phyloP scores from a whole-genome alignment of 352 stramenopile genomes.

The Pythium pyrilobum region DNA sequence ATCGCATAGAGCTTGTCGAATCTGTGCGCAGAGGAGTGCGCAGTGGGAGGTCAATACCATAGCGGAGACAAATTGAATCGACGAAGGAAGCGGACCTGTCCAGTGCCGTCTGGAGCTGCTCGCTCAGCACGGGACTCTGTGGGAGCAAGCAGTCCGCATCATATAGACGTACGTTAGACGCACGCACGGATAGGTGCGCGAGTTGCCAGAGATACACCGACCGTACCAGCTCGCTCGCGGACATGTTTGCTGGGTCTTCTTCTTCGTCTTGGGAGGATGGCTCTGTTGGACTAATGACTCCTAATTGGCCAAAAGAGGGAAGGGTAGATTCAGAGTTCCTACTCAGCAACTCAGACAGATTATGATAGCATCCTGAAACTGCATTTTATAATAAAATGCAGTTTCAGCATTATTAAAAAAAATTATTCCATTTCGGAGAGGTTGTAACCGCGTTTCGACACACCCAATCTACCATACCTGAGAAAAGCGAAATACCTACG shows the following conservation, averaged over 20 bases:
- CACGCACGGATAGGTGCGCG: too few species aligned
- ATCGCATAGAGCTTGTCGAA: constrained; percentile 74
- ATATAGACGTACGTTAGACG: background rate
- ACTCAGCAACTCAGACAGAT: too few species aligned
- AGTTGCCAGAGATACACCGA: background rate
- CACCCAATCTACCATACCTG: too few species aligned
- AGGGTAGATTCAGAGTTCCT: too few species aligned
- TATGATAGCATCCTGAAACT: too few species aligned
- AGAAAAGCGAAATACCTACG: too few species aligned
- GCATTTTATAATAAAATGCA: too few species aligned
- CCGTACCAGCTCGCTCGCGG: background rate
- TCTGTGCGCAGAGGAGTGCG: constrained; percentile 20
- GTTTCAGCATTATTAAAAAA: too few species aligned
- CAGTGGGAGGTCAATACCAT: background rate
- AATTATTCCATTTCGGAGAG: too few species aligned
- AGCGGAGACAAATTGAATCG: background rate
- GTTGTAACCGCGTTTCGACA: too few species aligned
- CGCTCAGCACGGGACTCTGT: constrained; percentile 54
- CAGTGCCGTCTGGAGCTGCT: constrained; percentile 59
- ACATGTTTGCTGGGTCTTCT: background rate
- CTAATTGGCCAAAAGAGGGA: background rate
- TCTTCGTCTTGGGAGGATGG: background rate
- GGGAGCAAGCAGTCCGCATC: background rate
- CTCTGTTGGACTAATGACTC: background rate
- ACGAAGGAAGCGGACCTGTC: constrained; percentile 24